phyloP scores from a whole-genome alignment of 352 stramenopile species.

The Blastocystis sp. region DNA sequence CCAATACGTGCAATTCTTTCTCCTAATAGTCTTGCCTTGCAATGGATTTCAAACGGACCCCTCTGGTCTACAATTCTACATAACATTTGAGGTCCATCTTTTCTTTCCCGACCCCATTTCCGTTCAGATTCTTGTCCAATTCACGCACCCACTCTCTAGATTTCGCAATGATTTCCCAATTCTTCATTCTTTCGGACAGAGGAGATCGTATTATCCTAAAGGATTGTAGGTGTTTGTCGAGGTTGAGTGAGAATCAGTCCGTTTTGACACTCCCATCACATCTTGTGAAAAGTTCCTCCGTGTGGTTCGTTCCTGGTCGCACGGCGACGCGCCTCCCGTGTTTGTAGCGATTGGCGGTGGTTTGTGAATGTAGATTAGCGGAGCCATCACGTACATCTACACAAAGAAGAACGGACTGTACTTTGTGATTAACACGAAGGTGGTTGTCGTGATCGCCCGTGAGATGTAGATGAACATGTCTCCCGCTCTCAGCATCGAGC shows the following conservation, averaged over 20 bases:
- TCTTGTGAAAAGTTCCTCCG: constrained; percentile 90
- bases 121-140: not conserved
- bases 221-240: not conserved
- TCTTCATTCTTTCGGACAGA: constrained; percentile 36
- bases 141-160: not conserved
- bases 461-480: constrained; percentile 75
- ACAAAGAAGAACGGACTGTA: constrained; percentile 72
- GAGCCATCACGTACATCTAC: constrained; percentile 82
- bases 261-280: constrained; percentile 50
- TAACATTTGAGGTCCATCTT: no score
- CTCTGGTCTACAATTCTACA: no score
- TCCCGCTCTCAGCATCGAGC: constrained; percentile 84
- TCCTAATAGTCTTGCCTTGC: no score
- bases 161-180: constrained; percentile 31
- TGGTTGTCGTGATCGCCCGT: not conserved
- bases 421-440: constrained; percentile 86
- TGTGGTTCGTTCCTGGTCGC: constrained; percentile 96
- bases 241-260: not conserved
- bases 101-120: no score
- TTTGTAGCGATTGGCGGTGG: constrained; percentile 64
- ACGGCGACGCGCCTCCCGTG: constrained; percentile 82
- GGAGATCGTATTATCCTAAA: constrained; percentile 40
- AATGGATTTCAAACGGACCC: no score
- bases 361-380: constrained; percentile 66
- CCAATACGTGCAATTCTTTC: no score